Base-by-base conservation (phyloP, 257 asterid genomes). In the Fraxinus americana region DNA sequence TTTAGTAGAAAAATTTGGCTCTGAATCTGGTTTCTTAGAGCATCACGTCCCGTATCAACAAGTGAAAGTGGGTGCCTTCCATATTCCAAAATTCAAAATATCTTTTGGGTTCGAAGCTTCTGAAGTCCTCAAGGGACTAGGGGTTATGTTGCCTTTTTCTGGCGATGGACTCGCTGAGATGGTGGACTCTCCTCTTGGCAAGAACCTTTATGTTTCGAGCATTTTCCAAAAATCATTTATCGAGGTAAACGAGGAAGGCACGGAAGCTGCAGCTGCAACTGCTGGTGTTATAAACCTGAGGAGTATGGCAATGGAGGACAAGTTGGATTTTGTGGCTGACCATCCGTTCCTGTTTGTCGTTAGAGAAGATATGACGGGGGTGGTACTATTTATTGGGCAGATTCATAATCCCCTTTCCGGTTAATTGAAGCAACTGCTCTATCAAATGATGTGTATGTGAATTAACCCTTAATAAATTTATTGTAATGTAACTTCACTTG, bases 301-400 rank as follows among this genome's bases (percentile, higher is more conserved):
- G 30, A 5, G 32, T 63, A 12, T 63, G 16, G 0, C 2, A 9
- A 27, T 63, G 32, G 57, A 59, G 23, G 48, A 61, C 8, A 32
- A 27, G 14, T 17, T 71, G 29, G 68, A 78, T 39, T 78, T 78
- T 59, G 82, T 78, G 9, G 82, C 82, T 35, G 78, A 78, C 38
- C 82, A 78, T 59, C 82, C 82, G 2, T 78, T 78, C 72, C 41
- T 78, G 66, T 78, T 71, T 13, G 10, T 78, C 10, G 57, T 79
- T 29, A 65, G 73, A 63, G 82, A 78, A 78, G 77, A 72, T 36
- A 41, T 59, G 50, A 78, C 77, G 1, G 72, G 82, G 2, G 72
- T 72, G 30, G 39, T 78, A n/a, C 72, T 71, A 4, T 78, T 78
- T 36, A 4, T 71, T 23, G 81, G 81, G 27, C 43, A 71, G 19